These are phyloP conservation scores for Fusarium hainanense DNA, from an alignment of 2,329 filamentous ascomycete genomes.

Conservation along the genomic window DNA sequence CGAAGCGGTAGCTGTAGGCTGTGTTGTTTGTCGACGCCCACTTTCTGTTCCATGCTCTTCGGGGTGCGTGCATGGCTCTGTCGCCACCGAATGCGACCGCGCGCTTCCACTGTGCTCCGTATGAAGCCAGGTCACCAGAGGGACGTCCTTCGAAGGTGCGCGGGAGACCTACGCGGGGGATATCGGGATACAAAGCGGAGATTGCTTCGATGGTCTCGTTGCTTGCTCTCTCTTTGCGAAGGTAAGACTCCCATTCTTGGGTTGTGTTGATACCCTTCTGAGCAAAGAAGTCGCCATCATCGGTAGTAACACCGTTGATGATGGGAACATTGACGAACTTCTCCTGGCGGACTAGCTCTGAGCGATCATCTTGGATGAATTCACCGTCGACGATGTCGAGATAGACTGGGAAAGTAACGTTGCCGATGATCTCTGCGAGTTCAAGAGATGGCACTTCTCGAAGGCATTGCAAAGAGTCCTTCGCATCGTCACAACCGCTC, in stretches of 20 bases:
- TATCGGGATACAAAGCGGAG: slow-evolving; percentile 24
- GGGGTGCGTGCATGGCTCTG: slow-evolving; percentile 29
- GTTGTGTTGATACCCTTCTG: slow-evolving; percentile 26
- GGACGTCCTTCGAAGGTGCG: slow-evolving; percentile 19
- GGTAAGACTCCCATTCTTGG: slow-evolving; percentile 22
- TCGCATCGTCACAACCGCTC: not conserved
- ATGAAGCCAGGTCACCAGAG: not conserved
- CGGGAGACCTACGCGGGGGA: slow-evolving; percentile 13
- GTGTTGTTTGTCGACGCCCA: slow-evolving; percentile 13
- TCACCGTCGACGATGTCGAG: slow-evolving; percentile 26
- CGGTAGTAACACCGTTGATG: slow-evolving; percentile 11
- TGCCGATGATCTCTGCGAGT: slow-evolving; percentile 16
- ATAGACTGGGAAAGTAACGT: slow-evolving; percentile 26
- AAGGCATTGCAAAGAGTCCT: slow-evolving; percentile 21
- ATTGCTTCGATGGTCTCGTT: slow-evolving; percentile 8
- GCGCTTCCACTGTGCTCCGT: slow-evolving; percentile 32
- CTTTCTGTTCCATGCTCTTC: slow-evolving; percentile 19
- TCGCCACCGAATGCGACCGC: slow-evolving; percentile 25
- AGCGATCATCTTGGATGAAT: slow-evolving; percentile 22
- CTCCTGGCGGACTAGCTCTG: slow-evolving; percentile 9
- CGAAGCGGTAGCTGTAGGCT: slow-evolving; percentile 28
- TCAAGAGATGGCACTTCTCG: slow-evolving; percentile 23
- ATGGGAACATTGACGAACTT: slow-evolving; percentile 23
- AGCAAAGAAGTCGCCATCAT: slow-evolving; percentile 27
- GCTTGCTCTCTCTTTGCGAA: slow-evolving; percentile 12